These are phyloP conservation scores for Globisporangium irregulare DNA, from an alignment of 352 stramenopile genomes.

Conservation along the genomic window DNA sequence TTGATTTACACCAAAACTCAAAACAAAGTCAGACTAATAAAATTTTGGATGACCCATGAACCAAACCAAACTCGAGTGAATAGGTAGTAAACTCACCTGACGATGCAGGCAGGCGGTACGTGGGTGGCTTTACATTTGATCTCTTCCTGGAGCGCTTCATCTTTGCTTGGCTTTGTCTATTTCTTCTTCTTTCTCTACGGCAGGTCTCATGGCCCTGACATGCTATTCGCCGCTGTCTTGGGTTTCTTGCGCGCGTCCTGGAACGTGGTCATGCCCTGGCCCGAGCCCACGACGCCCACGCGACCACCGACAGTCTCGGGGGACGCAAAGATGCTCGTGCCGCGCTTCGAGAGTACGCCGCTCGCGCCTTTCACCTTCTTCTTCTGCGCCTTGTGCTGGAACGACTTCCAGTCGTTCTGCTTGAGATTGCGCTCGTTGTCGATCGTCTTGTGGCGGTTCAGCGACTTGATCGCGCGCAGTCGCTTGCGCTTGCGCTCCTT, in stretches of 20 bases:
- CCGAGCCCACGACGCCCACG: slow-evolving; percentile 86
- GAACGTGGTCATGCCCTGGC: slow-evolving; percentile 85
- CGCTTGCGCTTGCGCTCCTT: slow-evolving; percentile 85
- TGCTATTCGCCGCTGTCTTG: slow-evolving; percentile 25
- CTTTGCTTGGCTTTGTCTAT: not conserved
- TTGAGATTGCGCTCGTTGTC: slow-evolving; percentile 84
- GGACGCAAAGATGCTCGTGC: slow-evolving; percentile 88
- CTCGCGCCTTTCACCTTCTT: slow-evolving; percentile 67
- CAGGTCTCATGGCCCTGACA: not conserved
- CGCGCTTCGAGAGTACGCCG: slow-evolving; percentile 71
- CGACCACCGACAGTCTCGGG: slow-evolving; percentile 78
- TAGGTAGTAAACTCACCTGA: too few relatives aligned
- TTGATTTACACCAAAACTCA: too few relatives aligned
- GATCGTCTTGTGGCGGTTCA: slow-evolving; percentile 85
- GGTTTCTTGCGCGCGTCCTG: slow-evolving; percentile 71
- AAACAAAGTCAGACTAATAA: too few relatives aligned
- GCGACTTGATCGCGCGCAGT: slow-evolving; percentile 77
- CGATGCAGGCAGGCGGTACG: too few relatives aligned
- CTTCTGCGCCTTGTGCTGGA: slow-evolving; percentile 80
- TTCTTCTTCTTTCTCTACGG: not conserved
- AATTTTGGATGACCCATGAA: too few relatives aligned
- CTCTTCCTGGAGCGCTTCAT: not conserved
- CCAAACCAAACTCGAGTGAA: too few relatives aligned
- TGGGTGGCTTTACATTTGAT: not conserved
- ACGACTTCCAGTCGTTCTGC: slow-evolving; percentile 85